Base-by-base conservation (phyloP, 164 flowering plant species). In the Tetrastigma voinierianum region DNA sequence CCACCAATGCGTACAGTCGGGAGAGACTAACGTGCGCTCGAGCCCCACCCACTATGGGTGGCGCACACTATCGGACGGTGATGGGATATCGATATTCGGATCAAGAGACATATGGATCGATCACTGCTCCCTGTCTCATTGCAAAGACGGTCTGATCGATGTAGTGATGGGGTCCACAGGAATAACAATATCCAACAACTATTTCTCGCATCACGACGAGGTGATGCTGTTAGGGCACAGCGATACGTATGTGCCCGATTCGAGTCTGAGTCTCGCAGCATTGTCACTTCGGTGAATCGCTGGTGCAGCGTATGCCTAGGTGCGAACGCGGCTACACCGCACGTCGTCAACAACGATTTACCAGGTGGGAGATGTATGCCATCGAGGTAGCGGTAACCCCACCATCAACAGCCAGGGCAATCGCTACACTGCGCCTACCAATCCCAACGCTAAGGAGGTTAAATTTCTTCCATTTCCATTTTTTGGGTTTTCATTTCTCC, bases 221-320 rank as follows among this genome's bases (percentile, higher is more conserved):
- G 91, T 87, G 61, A 87, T 87, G 87, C 69, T 87, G 60, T 47
- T 87, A 40, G 91, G 91, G 3, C 91, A 87, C 71, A 83, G 84
- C 69, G 83, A 79, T 46, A 58, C 67, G 58, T 81, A 75, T 62
- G 8, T 57, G 59, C 82, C 80, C 2, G 81, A 75, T 67, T 71
- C 83, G 0, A 81, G 76, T 10, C 79, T 82, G 85, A 81, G 79
- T 48, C 83, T 82, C 12, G 79, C 85, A 2, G 85, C 85, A 19
- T 82, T 82, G 79, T 69, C 83, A 75, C 71, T 82, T 82, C 46
- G 85, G 85, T 0, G 76, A 79, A 71, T 59, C 73, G 61, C 73
- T 82, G 57, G 78, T 82, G 64, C 85, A 82, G 71, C n/a, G 83
- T 43, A 82, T 82, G 85, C 83, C 85, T 3, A 53, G 85, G 57